Evolutionary conservation across 805 yeast species (phyloP), one percentile per base, ranked within the genome.

Genomic region (Barnettozyma vustinii): DNA sequence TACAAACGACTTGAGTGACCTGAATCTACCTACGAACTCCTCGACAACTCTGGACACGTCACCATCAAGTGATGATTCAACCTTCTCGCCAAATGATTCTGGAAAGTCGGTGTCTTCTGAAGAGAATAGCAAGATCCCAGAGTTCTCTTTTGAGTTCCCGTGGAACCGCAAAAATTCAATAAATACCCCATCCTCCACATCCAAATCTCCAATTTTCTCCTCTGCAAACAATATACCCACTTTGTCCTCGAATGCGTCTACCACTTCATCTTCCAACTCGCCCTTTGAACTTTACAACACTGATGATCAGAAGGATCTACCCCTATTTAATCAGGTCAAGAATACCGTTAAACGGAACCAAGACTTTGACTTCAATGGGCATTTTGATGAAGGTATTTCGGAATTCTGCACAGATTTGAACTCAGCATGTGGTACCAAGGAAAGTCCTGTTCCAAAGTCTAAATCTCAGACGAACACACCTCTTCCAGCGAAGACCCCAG

Each of bases 371-470:
- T 70, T 70, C 51, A 62, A 65, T 39, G 67, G 69, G 15, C 66
- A 73, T 48, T 85, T 81, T 62, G 85, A 82, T 59, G 92, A 87
- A 61, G 81, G 83, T 55, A 81, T 83, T 47, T 76, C 78, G 51
- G 80, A 79, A 26, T 92, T 92, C 63, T 92, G 98, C 62, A 77
- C 77, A 23, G 79, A 82, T 57, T 74, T 92, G 61, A 77, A 79
- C 52, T 76, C 81, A 63, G 97, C 90, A 1, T 91, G 97, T 67
- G 97, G 97, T 16, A 82, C 83, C 7, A 81, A 73, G 57, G 74
- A 74, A 15, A 68, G 77, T 54, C 96, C 94, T 4, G 63, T 83
- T 4, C 95, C 96, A 3, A 65, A 68, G 57, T 47, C 58, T 12
- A 51, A 49, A 49, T 39, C 59, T 19, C 40, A 52, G 16, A 44